Evolutionary conservation across 2,329 filamentous ascomycete species (phyloP).

Genomic region (Phyllosticta citrichinensis): DNA sequence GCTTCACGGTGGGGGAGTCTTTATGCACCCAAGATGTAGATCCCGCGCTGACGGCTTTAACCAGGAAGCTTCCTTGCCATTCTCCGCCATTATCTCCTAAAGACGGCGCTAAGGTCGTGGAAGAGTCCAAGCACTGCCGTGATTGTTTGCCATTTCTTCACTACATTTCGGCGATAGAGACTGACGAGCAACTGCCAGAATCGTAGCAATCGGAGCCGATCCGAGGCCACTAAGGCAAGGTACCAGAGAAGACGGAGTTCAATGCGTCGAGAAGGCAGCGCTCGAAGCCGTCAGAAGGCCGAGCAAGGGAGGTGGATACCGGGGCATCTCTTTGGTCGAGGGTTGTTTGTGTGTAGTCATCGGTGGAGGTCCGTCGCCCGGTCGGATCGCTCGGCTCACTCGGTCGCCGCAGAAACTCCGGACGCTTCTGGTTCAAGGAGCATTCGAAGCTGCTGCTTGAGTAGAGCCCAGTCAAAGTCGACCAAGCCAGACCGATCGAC

Average conservation of each 20-base stretch:
- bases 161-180: background rate
- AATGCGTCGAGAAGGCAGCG: background rate
- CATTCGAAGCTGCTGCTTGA: background rate
- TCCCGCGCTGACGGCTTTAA: background rate
- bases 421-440: background rate
- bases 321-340: background rate
- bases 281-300: background rate
- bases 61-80: background rate
- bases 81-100: constrained; percentile 9
- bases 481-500: background rate
- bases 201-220: background rate
- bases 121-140: background rate
- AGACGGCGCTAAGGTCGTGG: constrained; percentile 1
- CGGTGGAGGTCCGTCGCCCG: background rate
- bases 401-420: background rate
- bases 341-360: background rate
- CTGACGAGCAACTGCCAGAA: too few species aligned
- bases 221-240: background rate
- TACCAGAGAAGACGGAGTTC: background rate
- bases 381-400: background rate
- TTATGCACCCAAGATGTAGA: background rate
- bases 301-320: background rate
- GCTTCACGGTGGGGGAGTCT: background rate
- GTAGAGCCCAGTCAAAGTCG: background rate
- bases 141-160: background rate